phyloP scores from a whole-genome alignment of 2,329 filamentous ascomycete species.

The Fusarium brachygibbosum region DNA sequence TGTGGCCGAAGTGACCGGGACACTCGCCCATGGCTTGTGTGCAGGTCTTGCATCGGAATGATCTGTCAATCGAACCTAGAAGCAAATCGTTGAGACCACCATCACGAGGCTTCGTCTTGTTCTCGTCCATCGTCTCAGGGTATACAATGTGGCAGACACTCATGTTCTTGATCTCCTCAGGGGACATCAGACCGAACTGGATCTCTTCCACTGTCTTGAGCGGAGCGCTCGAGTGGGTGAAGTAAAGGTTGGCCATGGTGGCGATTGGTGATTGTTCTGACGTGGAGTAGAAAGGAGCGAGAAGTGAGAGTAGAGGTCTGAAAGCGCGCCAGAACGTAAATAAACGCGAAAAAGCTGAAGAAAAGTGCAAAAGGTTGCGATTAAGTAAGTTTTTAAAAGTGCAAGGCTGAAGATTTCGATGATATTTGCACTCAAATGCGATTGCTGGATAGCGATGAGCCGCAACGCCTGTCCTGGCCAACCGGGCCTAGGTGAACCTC shows the following conservation, averaged over 20 bases:
- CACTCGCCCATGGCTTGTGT: slow-evolving; percentile 96
- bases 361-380: slow-evolving; percentile 44
- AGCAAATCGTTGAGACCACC: slow-evolving; percentile 95
- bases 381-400: slow-evolving; percentile 44
- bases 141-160: slow-evolving; percentile 96
- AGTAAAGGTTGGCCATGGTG: slow-evolving; percentile 92
- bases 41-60: slow-evolving; percentile 96
- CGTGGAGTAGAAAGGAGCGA: slow-evolving; percentile 48
- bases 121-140: slow-evolving; percentile 99
- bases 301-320: slow-evolving; percentile 43
- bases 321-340: slow-evolving; percentile 44
- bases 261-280: slow-evolving; percentile 53
- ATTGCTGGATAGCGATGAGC: slow-evolving; percentile 59
- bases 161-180: slow-evolving; percentile 99
- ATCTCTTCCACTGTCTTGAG: slow-evolving; percentile 99
- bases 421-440: slow-evolving; percentile 50
- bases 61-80: slow-evolving; percentile 94
- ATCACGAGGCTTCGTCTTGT: slow-evolving; percentile 88
- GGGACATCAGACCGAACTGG: slow-evolving; percentile 97
- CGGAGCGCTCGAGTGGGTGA: slow-evolving; percentile 92
- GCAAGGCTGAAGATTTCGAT: slow-evolving; percentile 51
- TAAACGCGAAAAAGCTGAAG: slow-evolving; percentile 47
- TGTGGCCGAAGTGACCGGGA: slow-evolving; percentile 98
- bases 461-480: slow-evolving; percentile 61
- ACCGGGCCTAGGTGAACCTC: slow-evolving; percentile 62